Base-by-base conservation (phyloP, 2,329 filamentous ascomycete species). In the Leptographium lundbergii region DNA sequence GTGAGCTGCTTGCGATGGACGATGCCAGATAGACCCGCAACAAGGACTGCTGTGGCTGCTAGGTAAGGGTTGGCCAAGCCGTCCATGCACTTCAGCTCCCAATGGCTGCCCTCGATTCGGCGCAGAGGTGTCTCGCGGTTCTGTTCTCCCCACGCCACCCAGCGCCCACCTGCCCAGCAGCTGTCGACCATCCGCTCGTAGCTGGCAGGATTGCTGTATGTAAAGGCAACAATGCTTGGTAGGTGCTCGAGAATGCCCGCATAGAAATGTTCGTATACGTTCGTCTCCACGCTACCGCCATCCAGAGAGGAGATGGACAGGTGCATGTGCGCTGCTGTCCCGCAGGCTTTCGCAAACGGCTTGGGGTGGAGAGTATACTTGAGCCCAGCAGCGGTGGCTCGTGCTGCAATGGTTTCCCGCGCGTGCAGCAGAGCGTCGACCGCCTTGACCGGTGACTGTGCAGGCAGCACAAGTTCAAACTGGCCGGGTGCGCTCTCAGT, bases 31-130 rank as follows among this genome's bases (percentile, higher is more conserved):
- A 80, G 70, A 0, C 87, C 87, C 0, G 81, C 81, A 0, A 75
- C 76, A 0, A 90, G 66, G 0, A 90, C 67, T 0, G 81, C 83
- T 0, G 80, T 77, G 22, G 88, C 69, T 0, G 81, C 86, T 1
- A 95, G 70, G 67, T 94, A 95, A 58, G 85, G 81, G 67, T 95
- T 95, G 3, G 88, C 87, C 22, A 90, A 71, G 0, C 89, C 89
- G 66, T 95, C 89, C n/a, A 92, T 67, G 58, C 80, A 82, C 67
- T 89, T 86, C 25, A 95, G 65, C 71, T 95, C 89, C 86, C 88
- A 95, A 66, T 89, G 85, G 24, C 81, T 83, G 2, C 70, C 73
- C 3, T 74, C 73, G 54, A 90, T 79, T 68, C 86, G 85, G 14
- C 89, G 80, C 11, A 95, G 74, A 0, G 89, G 86, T 5, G 82